Base-by-base conservation (phyloP, 352 stramenopile genomes). In the Phytopythium helicoides region DNA sequence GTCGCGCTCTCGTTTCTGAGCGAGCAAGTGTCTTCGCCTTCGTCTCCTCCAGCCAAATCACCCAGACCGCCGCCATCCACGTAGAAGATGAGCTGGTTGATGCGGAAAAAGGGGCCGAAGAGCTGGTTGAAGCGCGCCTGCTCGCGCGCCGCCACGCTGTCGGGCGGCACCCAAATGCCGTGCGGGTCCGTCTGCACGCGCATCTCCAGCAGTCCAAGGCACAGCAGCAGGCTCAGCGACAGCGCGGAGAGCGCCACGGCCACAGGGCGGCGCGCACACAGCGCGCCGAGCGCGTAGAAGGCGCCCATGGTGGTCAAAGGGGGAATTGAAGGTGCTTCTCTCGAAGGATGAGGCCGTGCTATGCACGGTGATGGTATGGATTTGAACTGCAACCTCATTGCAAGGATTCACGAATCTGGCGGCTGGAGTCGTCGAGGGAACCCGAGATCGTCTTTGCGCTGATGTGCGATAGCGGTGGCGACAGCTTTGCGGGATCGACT, bases 41-140 rank as follows among this genome's bases (percentile, higher is more conserved):
- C 8, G 26, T 31, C 26, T 54, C 25, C 19, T 8, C 47, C 28
- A 15, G 52, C 33, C 33, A 38, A 45, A 60, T 56, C 18, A 33
- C 66, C 44, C 3, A 46, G 36, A 1, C 8, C 36, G 23, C 31
- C 18, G 18, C 59, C 49, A 14, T 75, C 66, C 1, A 75, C 66
- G 66, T 87, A 89, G 52, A 95, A 93, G 54, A 95, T 91, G 61
- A 95, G 69, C 54, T 95, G 85, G 56, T 95, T 56, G 50, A 95
- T 69, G 68, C 85, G 82, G 64, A 91, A 95, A 68, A 95, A 95
- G 36, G 85, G 79, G 21, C 74, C 71, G 59, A 95, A 95, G 50
- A 89, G 74, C 54, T 75, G 61, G 59, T 93, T 73, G 68, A 95
- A 93, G 64, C 68, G 76, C 55, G 21, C 42, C 54, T 95, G 81